These are phyloP conservation scores for Phytophthora rubi DNA, from an alignment of 352 stramenopile genomes.

Conservation along the genomic window DNA sequence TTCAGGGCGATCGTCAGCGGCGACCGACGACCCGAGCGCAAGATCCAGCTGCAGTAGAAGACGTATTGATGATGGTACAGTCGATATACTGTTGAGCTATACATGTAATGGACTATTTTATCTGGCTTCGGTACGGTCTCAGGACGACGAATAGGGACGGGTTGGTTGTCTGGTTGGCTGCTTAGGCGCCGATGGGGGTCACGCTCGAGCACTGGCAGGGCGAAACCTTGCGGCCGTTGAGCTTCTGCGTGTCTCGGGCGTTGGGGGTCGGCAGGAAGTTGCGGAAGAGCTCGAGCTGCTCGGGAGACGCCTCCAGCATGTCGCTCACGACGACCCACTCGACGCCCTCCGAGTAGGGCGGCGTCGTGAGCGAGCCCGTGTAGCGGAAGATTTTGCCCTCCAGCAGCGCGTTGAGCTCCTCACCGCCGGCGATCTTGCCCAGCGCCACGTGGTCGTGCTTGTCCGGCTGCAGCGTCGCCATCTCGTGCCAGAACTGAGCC, in stretches of 20 bases:
- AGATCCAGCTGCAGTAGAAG: slow-evolving; percentile 24
- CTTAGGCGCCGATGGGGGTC: slow-evolving; percentile 28
- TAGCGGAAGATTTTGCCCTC: slow-evolving; percentile 63
- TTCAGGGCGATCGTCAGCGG: slow-evolving; percentile 31
- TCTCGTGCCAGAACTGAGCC: slow-evolving; percentile 63
- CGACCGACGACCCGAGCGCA: slow-evolving; percentile 24
- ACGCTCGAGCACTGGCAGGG: slow-evolving; percentile 35
- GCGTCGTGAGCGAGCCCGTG: slow-evolving; percentile 70
- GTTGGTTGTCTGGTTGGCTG: neutral
- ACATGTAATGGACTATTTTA: neutral
- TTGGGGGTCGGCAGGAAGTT: slow-evolving; percentile 55
- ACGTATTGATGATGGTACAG: slow-evolving; percentile 10
- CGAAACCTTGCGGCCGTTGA: slow-evolving; percentile 49
- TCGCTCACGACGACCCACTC: slow-evolving; percentile 70
- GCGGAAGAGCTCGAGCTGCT: slow-evolving; percentile 59
- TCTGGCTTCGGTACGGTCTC: slow-evolving; percentile 14
- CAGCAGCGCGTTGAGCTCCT: slow-evolving; percentile 35
- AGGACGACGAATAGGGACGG: neutral
- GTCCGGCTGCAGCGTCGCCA: slow-evolving; percentile 35
- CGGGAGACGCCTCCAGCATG: slow-evolving; percentile 50
- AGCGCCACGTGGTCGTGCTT: slow-evolving; percentile 37
- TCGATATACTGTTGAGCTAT: slow-evolving; percentile 12
- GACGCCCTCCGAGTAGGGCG: slow-evolving; percentile 77
- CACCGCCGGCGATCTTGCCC: slow-evolving; percentile 37
- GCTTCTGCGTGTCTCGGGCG: slow-evolving; percentile 54